Conservation (phyloP, 495 filamentous ascomycete species). For the Penicillium goetzii region DNA sequence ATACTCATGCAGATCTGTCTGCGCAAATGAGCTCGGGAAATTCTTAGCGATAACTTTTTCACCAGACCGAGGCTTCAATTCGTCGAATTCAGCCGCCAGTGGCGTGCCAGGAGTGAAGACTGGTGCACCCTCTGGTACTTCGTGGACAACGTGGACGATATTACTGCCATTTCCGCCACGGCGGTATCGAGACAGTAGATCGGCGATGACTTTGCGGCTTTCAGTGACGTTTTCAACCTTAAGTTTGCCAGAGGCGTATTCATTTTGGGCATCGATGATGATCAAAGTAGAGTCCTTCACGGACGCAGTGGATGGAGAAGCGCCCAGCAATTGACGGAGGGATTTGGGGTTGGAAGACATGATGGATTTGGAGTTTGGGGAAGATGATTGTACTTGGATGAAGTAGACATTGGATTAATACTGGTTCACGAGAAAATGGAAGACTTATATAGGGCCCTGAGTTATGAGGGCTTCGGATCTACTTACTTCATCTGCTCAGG, state of each 20-base stretch:
- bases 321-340: constrained; percentile 2
- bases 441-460: background rate
- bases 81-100: constrained; percentile 35
- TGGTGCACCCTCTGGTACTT: constrained; percentile 58
- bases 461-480: background rate
- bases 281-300: constrained; percentile 57
- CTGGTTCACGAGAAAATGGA: background rate
- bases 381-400: background rate
- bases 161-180: constrained; percentile 40
- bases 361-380: background rate
- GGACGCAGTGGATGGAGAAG: constrained; percentile 48
- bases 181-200: constrained; percentile 53
- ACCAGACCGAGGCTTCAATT: constrained; percentile 1
- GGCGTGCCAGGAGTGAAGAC: constrained; percentile 60
- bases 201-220: constrained; percentile 40
- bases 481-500: background rate
- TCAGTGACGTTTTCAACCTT: constrained; percentile 50
- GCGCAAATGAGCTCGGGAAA: background rate
- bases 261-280: constrained; percentile 68
- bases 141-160: constrained; percentile 61
- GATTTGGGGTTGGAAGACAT: constrained; percentile 1
- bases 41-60: background rate
- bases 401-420: background rate
- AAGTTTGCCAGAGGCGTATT: constrained; percentile 59
- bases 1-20: constrained; percentile 7